Evolutionary conservation across 1,284 basidiomycete genomes (phyloP).

Genomic region (Ceratobasidium sp.): DNA sequence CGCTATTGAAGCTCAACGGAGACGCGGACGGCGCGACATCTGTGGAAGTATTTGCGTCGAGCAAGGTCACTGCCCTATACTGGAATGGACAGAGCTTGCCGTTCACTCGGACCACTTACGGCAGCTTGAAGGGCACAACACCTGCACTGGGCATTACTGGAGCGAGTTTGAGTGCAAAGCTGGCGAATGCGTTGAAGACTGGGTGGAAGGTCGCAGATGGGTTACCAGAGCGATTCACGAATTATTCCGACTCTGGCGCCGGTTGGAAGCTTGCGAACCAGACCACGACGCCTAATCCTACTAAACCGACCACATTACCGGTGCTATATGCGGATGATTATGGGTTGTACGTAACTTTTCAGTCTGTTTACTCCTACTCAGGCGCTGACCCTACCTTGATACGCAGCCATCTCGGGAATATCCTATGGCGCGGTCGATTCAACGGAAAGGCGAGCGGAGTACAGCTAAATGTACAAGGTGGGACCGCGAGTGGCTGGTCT

Average conservation of each 20-base stretch:
- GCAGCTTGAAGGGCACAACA: conserved; percentile 27
- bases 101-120: conserved; percentile 37
- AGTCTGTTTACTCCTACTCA: not conserved
- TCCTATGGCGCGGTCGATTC: conserved; percentile 55
- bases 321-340: conserved; percentile 47
- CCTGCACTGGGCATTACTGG: conserved; percentile 22
- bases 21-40: conserved; percentile 44
- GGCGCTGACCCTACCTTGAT: not conserved
- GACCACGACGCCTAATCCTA: conserved; percentile 37
- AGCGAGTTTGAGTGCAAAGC: conserved; percentile 24
- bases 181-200: conserved; percentile 14
- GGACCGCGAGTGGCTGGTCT: conserved; percentile 45
- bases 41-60: conserved; percentile 47
- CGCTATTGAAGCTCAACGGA: conserved; percentile 42
- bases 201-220: conserved; percentile 45
- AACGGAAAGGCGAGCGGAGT: conserved; percentile 48
- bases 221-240: conserved; percentile 40
- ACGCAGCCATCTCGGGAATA: conserved; percentile 47
- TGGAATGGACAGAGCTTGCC: conserved; percentile 50
- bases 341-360: conserved; percentile 34
- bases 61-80: conserved; percentile 40
- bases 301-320: conserved; percentile 36
- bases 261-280: conserved; percentile 42
- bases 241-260: conserved; percentile 43
- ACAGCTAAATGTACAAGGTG: conserved; percentile 48